phyloP scores from a whole-genome alignment of 2,329 filamentous ascomycete species.

The Helicocarpus griseus region DNA sequence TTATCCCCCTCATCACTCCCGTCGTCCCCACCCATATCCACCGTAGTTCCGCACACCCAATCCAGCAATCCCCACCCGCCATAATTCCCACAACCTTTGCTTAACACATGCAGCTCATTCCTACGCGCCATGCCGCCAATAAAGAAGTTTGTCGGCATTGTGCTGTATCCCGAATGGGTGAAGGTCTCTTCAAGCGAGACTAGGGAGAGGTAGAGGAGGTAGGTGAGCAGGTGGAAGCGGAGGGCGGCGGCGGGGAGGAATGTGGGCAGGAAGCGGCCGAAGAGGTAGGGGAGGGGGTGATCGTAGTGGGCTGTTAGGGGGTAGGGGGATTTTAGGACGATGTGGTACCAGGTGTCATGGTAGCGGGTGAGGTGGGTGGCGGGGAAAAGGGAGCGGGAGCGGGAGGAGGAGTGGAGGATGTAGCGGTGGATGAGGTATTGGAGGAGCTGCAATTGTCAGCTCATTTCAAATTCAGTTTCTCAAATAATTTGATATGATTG shows the following conservation, averaged over 20 bases:
- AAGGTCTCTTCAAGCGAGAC: conserved; percentile 53
- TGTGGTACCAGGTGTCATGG: conserved; percentile 50
- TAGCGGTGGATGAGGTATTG: conserved; percentile 67
- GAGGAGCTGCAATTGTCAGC: conserved; percentile 42
- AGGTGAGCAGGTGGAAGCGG: conserved; percentile 53
- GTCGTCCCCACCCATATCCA: conserved; percentile 39
- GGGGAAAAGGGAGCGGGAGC: conserved; percentile 57
- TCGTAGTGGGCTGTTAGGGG: conserved; percentile 52
- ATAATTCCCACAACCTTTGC: conserved; percentile 36
- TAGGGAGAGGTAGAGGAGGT: conserved; percentile 44
- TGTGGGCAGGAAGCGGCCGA: conserved; percentile 46
- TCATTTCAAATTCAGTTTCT: too few relatives aligned
- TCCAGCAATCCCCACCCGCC: conserved; percentile 38
- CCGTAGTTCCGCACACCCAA: conserved; percentile 33
- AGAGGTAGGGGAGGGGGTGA: conserved; percentile 46
- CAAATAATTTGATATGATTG: conserved; percentile 1
- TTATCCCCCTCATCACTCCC: conserved; percentile 36
- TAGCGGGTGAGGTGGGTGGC: conserved; percentile 41
- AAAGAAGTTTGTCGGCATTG: conserved; percentile 49
- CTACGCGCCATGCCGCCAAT: conserved; percentile 49
- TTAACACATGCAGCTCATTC: conserved; percentile 45
- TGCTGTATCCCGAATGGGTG: conserved; percentile 50
- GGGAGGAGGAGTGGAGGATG: conserved; percentile 57
- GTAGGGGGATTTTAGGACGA: conserved; percentile 42
- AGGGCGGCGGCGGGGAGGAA: conserved; percentile 48